These are phyloP conservation scores for Cantharellus anzutake DNA, from an alignment of 768 basidiomycete species.

Conservation along the genomic window DNA sequence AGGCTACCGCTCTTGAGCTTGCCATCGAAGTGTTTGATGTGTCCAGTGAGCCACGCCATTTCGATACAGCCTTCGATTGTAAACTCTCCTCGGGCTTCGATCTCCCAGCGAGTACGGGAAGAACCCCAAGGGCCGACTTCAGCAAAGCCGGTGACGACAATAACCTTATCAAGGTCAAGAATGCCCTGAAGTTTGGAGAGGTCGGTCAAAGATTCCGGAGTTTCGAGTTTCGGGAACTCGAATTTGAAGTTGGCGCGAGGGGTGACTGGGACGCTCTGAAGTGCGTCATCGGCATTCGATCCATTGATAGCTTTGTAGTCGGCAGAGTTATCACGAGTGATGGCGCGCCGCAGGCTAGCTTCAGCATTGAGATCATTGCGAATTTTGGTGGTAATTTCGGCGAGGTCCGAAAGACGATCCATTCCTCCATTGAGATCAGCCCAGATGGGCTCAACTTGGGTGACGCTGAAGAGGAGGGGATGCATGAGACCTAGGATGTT, in stretches of 20 bases:
- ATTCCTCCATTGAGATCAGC: conserved; percentile 96
- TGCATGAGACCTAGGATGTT: conserved; percentile 99
- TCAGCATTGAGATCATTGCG: conserved; percentile 65
- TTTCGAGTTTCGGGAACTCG: conserved; percentile 78
- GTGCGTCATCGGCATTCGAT: conserved; percentile 74
- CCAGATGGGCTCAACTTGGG: conserved; percentile 99
- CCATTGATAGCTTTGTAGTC: conserved; percentile 88
- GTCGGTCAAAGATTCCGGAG: conserved; percentile 46
- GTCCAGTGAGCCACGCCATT: conserved; percentile 99
- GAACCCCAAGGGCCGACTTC: conserved; percentile 99
- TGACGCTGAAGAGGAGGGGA: conserved; percentile 95
- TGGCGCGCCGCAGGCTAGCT: conserved; percentile 81
- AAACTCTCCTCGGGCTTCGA: conserved; percentile 95
- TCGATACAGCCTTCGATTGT: conserved; percentile 97
- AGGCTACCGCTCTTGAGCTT: conserved; percentile 82
- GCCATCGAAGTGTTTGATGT: conserved; percentile 97
- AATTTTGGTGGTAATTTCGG: conserved; percentile 77
- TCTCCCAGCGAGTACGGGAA: conserved; percentile 96
- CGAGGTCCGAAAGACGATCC: conserved; percentile 90
- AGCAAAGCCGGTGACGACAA: conserved; percentile 90
- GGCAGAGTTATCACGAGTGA: conserved; percentile 84
- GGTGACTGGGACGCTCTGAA: conserved; percentile 81
- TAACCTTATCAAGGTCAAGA: conserved; percentile 87
- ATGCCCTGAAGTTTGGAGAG: conserved; percentile 67
- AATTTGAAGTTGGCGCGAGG: conserved; percentile 98